These are phyloP conservation scores for Syzygium oleosum DNA, from an alignment of 345 rosid species.

Conservation along the genomic window DNA sequence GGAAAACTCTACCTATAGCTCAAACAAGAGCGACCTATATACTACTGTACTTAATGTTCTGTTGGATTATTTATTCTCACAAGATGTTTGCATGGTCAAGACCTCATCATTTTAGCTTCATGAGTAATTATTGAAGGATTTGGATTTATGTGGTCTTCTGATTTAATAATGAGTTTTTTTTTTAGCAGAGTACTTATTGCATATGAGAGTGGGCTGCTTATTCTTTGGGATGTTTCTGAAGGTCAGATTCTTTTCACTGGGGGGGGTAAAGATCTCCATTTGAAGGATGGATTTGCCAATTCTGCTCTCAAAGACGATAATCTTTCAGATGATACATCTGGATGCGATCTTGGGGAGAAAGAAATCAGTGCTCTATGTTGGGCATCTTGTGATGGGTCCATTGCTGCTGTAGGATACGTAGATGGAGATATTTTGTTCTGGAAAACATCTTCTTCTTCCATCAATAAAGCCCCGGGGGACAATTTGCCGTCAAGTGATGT, in stretches of 20 bases:
- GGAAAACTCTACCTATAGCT: not conserved
- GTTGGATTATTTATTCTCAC: not conserved
- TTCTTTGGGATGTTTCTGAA: constrained; percentile 60
- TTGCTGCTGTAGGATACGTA: constrained; percentile 60
- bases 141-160: not conserved
- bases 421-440: constrained; percentile 73
- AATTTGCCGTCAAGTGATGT: constrained; percentile 28
- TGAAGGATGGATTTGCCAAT: constrained; percentile 33
- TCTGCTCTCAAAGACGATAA: constrained; percentile 10
- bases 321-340: constrained; percentile 13
- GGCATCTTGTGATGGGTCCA: constrained; percentile 60
- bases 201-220: constrained; percentile 46
- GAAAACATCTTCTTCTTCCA: constrained; percentile 29
- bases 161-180: not conserved
- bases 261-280: constrained; percentile 54
- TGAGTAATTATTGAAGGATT: not conserved
- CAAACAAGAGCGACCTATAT: not conserved
- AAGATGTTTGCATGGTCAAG: not conserved
- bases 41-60: not conserved
- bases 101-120: not conserved
- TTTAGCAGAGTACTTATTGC: constrained; percentile 55
- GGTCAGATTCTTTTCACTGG: constrained; percentile 39
- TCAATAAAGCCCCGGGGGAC: constrained; percentile 20
- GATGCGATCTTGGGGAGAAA: constrained; percentile 28
- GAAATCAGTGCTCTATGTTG: constrained; percentile 73